Evolutionary conservation across 306 rosid species (phyloP).

Genomic region (Quercus alba): DNA sequence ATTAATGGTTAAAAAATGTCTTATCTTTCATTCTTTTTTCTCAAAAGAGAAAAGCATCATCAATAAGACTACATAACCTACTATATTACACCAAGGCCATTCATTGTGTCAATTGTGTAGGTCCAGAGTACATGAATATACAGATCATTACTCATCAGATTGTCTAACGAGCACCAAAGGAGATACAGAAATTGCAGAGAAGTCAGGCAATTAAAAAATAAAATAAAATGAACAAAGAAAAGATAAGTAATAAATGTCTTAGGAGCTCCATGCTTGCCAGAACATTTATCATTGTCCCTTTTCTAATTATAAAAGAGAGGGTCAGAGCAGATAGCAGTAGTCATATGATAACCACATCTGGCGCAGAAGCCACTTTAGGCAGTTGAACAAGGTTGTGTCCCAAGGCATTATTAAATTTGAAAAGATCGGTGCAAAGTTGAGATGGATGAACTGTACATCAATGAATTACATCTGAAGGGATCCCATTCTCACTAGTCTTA

Average conservation of each 20-base stretch:
- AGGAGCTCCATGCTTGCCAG: background rate
- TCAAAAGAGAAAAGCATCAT: background rate
- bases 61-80: background rate
- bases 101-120: background rate
- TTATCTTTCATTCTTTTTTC: background rate
- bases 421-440: slow-evolving; percentile 1
- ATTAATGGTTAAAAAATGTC: background rate
- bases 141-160: background rate
- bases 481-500: background rate
- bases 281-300: background rate
- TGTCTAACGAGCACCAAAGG: background rate
- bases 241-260: background rate
- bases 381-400: background rate
- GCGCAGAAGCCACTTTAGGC: slow-evolving; percentile 8
- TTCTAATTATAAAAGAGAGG: background rate
- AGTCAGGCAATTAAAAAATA: background rate
- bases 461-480: background rate
- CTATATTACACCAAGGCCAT: background rate
- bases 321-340: background rate
- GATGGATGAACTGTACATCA: background rate
- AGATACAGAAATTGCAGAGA: background rate
- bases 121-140: background rate
- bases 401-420: background rate
- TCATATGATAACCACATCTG: slow-evolving; percentile 9
- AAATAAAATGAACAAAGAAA: background rate